Evolutionary conservation across 805 yeast genomes (phyloP), one percentile per base, ranked within the genome.

Genomic region (Yarrowia osloensis): DNA sequence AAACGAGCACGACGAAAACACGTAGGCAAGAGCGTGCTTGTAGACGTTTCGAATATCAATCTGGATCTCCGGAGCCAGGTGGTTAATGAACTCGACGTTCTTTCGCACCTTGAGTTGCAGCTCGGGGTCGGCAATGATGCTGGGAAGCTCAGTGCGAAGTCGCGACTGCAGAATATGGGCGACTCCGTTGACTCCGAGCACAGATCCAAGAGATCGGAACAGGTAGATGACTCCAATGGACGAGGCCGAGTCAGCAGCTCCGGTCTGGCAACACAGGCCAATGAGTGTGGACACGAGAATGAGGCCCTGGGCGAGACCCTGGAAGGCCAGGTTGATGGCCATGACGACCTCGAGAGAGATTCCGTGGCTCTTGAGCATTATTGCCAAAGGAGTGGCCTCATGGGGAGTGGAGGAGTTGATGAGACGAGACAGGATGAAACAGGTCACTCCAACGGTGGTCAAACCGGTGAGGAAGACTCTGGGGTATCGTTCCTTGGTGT

Each of bases 201-300:
- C 59, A 7, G 59, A 35, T 3, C 67, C 67, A 6, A 63, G 39
- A 2, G 67, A 63, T 21, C 67, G 24, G 31, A 63, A 63, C 29
- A 63, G 59, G 61, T 63, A 63, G n/a, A 37, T 35, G 49, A 63
- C 59, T 31, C 67, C 67, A 12, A 50, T 63, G 46, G 67, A 47
- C 6, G 67, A 49, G n/a, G 67, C 67, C 5, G 57, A 37, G 49
- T 63, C 47, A 9, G 37, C 59, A 2, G 47, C 28, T 29, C 59
- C 59, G 4, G 40, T 40, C 9, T 35, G 39, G 26, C 57, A 35
- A 19, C 35, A 28, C 13, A 63, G 59, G 5, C 67, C 67, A 49
- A 63, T 40, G n/a, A 63, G 49, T 0, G 59, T 49, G 2, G 67
- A 49, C 8, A 50, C 59, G 15, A 63, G 59, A 28, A 49, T 39